These are phyloP conservation scores for Aspergillus versicolor DNA, from an alignment of 2,329 filamentous ascomycete genomes.

Conservation along the genomic window DNA sequence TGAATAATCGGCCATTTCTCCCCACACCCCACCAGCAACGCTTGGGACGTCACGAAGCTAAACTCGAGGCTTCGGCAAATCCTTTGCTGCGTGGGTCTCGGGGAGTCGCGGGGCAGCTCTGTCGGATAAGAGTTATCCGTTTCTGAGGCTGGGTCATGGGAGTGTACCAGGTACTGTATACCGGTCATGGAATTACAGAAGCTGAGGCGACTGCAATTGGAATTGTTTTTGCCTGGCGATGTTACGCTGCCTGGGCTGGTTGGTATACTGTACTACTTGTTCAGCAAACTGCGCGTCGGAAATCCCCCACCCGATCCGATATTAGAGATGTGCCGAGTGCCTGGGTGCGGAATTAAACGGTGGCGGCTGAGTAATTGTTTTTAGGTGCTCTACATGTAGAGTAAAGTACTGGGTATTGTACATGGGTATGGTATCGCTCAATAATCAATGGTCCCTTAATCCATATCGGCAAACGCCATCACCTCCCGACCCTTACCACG, in stretches of 20 bases:
- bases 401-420: background rate
- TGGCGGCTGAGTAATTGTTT: background rate
- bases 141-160: background rate
- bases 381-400: background rate
- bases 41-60: constrained; percentile 16
- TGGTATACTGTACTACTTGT: background rate
- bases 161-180: background rate
- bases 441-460: constrained; percentile 30
- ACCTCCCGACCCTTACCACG: constrained; percentile 39
- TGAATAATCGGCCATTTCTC: constrained; percentile 21
- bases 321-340: background rate
- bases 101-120: constrained; percentile 4
- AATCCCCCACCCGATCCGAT: constrained; percentile 5
- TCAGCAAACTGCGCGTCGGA: background rate
- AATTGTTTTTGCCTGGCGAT: background rate
- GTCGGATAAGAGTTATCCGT: background rate
- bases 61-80: constrained; percentile 12
- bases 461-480: constrained; percentile 44
- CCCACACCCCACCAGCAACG: constrained; percentile 20
- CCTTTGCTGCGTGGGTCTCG: constrained; percentile 18
- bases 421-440: constrained; percentile 14
- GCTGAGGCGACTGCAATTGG: background rate
- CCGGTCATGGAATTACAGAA: background rate
- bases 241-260: background rate
- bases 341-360: background rate